Conservation (phyloP, 2,329 filamentous ascomycete genomes). For the Pseudocercospora vitis region DNA sequence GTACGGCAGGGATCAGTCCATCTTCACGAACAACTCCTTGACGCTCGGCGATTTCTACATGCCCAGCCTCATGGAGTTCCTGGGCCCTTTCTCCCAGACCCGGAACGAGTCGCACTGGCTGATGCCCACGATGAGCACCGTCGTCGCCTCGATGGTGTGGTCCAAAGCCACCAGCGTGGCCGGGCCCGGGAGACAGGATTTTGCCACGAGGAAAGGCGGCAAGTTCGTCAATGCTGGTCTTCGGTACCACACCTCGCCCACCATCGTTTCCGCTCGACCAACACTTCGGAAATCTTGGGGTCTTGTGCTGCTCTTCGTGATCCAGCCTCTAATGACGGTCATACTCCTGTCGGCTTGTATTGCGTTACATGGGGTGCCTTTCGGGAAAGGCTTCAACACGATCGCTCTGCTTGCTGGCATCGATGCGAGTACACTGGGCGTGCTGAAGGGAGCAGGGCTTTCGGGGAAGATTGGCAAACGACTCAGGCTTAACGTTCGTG, state of each 20-base stretch:
- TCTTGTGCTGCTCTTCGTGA: neutral
- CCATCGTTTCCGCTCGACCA: neutral
- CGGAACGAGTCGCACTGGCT: neutral
- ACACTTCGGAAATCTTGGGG: neutral
- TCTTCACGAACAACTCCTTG: neutral
- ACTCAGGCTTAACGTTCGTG: no score
- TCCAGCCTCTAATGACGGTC: neutral
- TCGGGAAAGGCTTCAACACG: slow-evolving; percentile 3
- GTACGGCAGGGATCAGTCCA: neutral
- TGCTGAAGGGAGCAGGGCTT: neutral
- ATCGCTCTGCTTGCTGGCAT: slow-evolving; percentile 3
- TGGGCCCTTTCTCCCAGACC: neutral
- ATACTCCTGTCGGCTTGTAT: neutral
- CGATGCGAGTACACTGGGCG: neutral
- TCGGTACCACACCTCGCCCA: neutral
- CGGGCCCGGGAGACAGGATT: neutral
- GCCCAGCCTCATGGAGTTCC: neutral
- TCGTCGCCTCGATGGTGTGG: neutral
- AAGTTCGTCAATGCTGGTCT: neutral
- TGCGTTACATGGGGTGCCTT: neutral
- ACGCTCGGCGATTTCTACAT: neutral
- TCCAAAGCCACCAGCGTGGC: neutral
- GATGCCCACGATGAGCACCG: neutral
- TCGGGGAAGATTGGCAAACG: no score
- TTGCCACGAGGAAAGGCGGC: neutral